Evolutionary conservation across 768 basidiomycete species (phyloP).

Genomic region (Suillus sp.): DNA sequence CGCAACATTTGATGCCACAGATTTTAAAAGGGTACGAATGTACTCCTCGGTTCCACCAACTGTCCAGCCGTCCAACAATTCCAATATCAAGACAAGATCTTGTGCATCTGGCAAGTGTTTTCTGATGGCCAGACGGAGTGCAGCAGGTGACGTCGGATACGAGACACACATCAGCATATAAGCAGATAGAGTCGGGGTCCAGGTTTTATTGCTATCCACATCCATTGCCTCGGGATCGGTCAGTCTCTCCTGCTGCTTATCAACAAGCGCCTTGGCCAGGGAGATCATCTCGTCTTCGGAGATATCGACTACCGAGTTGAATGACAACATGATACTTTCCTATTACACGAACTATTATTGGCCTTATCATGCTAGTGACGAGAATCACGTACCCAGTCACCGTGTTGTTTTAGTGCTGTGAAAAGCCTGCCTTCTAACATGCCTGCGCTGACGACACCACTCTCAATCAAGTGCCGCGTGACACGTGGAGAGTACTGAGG

Average conservation of each 20-base stretch:
- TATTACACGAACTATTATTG: conserved; percentile 12
- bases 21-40: conserved; percentile 9
- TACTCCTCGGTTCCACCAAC: conserved; percentile 38
- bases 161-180: conserved; percentile 42
- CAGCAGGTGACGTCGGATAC: conserved; percentile 42
- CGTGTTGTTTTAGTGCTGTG: conserved; percentile 48
- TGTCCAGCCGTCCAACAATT: conserved; percentile 27
- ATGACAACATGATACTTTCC: conserved; percentile 49
- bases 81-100: conserved; percentile 41
- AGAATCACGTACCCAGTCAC: conserved; percentile 64
- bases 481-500: conserved; percentile 57
- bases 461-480: conserved; percentile 58
- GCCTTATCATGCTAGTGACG: background rate
- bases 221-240: conserved; percentile 34
- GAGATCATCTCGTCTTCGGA: conserved; percentile 65
- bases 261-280: conserved; percentile 47
- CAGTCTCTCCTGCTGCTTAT: conserved; percentile 35
- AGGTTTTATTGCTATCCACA: conserved; percentile 34
- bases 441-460: conserved; percentile 52
- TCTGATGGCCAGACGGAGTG: conserved; percentile 47
- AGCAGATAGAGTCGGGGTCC: conserved; percentile 36
- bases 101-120: conserved; percentile 41
- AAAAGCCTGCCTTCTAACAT: conserved; percentile 68
- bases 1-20: background rate
- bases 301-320: conserved; percentile 60